Percentiles rank a stretch among this genome's conserved stretches.
phyloP scores from a whole-genome alignment of 768 basidiomycete genomes.

The Mycena indigotica region DNA sequence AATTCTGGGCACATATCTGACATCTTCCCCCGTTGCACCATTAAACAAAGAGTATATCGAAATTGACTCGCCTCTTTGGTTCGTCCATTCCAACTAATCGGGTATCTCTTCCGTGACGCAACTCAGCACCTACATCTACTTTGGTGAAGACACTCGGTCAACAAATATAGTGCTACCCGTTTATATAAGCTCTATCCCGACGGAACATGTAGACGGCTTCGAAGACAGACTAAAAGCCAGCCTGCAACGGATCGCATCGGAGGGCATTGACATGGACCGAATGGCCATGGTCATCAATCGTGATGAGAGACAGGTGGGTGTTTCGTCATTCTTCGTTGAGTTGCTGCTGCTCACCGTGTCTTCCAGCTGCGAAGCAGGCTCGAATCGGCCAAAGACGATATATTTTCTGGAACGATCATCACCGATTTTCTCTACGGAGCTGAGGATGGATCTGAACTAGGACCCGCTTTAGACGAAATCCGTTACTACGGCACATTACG shows the following conservation, averaged over 20 bases:
- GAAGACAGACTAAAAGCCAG: slow-evolving; percentile 66
- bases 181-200: slow-evolving; percentile 82
- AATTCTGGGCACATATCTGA: slow-evolving; percentile 83
- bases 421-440: slow-evolving; percentile 86
- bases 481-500: slow-evolving; percentile 67
- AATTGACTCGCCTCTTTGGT: slow-evolving; percentile 88
- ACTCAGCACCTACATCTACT: slow-evolving; percentile 79
- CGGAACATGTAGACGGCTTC: slow-evolving; percentile 75
- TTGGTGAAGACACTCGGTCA: slow-evolving; percentile 75
- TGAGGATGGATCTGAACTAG: slow-evolving; percentile 78
- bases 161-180: slow-evolving; percentile 73
- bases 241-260: slow-evolving; percentile 65
- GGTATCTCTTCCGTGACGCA: background rate
- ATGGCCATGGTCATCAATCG: slow-evolving; percentile 86
- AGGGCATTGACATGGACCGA: slow-evolving; percentile 87
- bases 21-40: slow-evolving; percentile 79
- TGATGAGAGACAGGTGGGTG: slow-evolving; percentile 79
- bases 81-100: slow-evolving; percentile 21
- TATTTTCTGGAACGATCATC: slow-evolving; percentile 75
- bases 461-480: slow-evolving; percentile 75
- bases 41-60: slow-evolving; percentile 92
- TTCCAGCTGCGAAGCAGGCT: slow-evolving; percentile 76
- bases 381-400: slow-evolving; percentile 81
- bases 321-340: background rate
- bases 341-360: no score